These are phyloP conservation scores for Globisporangium spiculum DNA, from an alignment of 352 stramenopile genomes.

Conservation along the genomic window DNA sequence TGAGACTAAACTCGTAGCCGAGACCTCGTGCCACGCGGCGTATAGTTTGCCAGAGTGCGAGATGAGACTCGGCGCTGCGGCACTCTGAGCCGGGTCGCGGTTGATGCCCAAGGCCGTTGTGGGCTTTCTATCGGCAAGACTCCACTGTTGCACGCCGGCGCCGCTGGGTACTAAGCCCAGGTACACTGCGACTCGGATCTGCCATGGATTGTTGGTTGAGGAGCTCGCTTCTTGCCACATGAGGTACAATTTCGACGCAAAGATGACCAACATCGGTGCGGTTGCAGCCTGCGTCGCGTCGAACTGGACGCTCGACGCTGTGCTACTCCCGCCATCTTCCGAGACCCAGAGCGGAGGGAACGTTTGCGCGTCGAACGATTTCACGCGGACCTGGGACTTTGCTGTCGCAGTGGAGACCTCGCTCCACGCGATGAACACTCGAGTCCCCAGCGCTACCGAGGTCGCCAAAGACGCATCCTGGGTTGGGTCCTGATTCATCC, in stretches of 20 bases:
- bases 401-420: slow-evolving; percentile 26
- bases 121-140: slow-evolving; percentile 30
- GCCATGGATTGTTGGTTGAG: slow-evolving; percentile 28
- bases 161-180: slow-evolving; percentile 19
- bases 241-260: slow-evolving; percentile 37
- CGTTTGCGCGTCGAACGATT: slow-evolving; percentile 31
- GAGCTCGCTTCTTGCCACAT: slow-evolving; percentile 48
- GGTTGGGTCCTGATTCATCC: slow-evolving; percentile 42
- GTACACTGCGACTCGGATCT: slow-evolving; percentile 49
- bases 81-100: slow-evolving; percentile 32
- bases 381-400: slow-evolving; percentile 43
- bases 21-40: slow-evolving; percentile 50
- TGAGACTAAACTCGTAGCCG: slow-evolving; percentile 7
- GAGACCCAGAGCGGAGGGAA: slow-evolving; percentile 33
- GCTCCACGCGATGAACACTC: slow-evolving; percentile 48
- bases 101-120: slow-evolving; percentile 43
- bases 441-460: slow-evolving; percentile 25
- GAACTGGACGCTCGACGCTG: slow-evolving; percentile 42
- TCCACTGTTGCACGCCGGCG: slow-evolving; percentile 30
- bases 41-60: slow-evolving; percentile 49
- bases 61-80: slow-evolving; percentile 25
- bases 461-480: slow-evolving; percentile 26
- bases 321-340: slow-evolving; percentile 37
- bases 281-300: slow-evolving; percentile 34
- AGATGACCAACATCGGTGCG: slow-evolving; percentile 24